Evolutionary conservation across 495 filamentous ascomycete genomes (phyloP).

Genomic region (Hypoxylon lienhwacheense): DNA sequence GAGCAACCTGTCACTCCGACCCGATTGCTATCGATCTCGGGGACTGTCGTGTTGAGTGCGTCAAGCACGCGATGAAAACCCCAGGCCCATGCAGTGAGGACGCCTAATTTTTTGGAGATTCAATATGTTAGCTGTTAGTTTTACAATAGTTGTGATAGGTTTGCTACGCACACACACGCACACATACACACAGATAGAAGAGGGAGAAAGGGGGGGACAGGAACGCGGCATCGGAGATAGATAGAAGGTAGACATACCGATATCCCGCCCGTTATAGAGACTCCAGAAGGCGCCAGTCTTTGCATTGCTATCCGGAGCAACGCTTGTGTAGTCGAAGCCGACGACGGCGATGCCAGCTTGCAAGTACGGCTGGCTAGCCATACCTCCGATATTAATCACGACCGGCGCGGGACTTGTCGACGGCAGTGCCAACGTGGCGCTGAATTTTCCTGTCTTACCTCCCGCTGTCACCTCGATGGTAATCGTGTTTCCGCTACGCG

Average conservation of each 20-base stretch:
- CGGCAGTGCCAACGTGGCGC: constrained; percentile 49
- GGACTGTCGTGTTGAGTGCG: constrained; percentile 51
- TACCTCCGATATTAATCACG: constrained; percentile 59
- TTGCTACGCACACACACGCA: no score
- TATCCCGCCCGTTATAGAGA: constrained; percentile 55
- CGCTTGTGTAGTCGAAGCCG: constrained; percentile 53
- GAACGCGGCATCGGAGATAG: neutral
- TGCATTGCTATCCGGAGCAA: constrained; percentile 54
- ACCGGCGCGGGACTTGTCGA: constrained; percentile 48
- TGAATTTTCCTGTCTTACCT: constrained; percentile 51
- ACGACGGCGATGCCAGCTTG: constrained; percentile 54
- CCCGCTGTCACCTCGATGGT: constrained; percentile 51
- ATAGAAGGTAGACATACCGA: constrained; percentile 41
- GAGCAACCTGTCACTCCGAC: constrained; percentile 58
- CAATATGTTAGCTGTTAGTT: no score
- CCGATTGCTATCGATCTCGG: constrained; percentile 51
- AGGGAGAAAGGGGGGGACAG: no score
- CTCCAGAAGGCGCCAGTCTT: constrained; percentile 58
- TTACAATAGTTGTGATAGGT: neutral
- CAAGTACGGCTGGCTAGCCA: constrained; percentile 54
- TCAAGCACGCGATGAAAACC: constrained; percentile 57
- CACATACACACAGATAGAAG: no score
- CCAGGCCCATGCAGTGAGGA: constrained; percentile 58
- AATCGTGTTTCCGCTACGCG: constrained; percentile 52
- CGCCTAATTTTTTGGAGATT: constrained; percentile 41